phyloP scores from a whole-genome alignment of 371 early-diverging fungal species.

The Rhizopus stolonifer region DNA sequence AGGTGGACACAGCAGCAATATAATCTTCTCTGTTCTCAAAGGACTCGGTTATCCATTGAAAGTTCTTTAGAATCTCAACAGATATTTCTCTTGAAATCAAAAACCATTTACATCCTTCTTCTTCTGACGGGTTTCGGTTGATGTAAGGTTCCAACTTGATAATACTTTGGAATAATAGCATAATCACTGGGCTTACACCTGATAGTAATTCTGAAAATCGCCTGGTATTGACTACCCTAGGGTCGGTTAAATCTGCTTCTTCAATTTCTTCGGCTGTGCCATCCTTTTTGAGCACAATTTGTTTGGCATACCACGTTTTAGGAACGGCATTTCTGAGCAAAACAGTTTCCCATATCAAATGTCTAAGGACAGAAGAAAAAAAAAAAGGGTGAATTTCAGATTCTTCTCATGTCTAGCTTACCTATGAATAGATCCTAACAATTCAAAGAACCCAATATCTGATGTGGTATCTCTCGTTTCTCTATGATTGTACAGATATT shows the following conservation, averaged over 20 bases:
- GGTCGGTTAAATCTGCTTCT: conserved; percentile 39
- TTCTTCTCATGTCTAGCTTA: not conserved
- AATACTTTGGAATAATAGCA: conserved; percentile 71
- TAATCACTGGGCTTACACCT: conserved; percentile 66
- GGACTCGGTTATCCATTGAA: conserved; percentile 31
- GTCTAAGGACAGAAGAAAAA: not conserved
- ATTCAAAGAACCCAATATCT: conserved; percentile 43
- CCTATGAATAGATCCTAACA: conserved; percentile 65
- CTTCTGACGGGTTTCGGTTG: not conserved
- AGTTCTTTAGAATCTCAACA: conserved; percentile 42
- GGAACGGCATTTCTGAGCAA: conserved; percentile 62
- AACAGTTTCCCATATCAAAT: conserved; percentile 70
- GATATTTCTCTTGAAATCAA: conserved; percentile 49
- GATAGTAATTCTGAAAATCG: conserved; percentile 63
- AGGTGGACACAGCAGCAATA: conserved; percentile 47
- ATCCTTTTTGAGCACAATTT: conserved; percentile 22
- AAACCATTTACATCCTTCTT: not conserved
- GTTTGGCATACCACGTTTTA: conserved; percentile 60
- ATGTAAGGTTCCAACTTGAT: conserved; percentile 37
- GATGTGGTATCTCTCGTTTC: not conserved
- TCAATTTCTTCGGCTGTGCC: conserved; percentile 1
- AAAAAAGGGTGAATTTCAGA: not conserved
- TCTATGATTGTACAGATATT: conserved; percentile 20
- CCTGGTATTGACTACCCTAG: conserved; percentile 65
- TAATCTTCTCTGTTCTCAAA: conserved; percentile 51